Percentiles rank a stretch among this genome's conserved stretches.
Conservation (phyloP, 176 grass and related monocot species). For the Phragmites australis region DNA sequence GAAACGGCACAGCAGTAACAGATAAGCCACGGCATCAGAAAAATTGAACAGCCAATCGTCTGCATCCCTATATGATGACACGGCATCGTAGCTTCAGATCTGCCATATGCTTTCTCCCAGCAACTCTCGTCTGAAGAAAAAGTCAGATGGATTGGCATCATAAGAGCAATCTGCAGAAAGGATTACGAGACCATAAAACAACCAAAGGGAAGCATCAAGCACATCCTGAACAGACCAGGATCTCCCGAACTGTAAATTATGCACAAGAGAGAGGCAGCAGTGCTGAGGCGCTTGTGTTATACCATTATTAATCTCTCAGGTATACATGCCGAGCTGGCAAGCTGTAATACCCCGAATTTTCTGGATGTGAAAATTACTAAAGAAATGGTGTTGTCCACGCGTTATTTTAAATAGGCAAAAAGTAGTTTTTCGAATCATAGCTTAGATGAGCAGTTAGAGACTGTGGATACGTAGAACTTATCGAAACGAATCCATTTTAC, state of each 20-base stretch:
- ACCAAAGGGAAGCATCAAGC: background rate
- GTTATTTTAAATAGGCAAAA: no score
- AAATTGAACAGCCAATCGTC: conserved; percentile 24
- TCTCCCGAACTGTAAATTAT: conserved; percentile 25
- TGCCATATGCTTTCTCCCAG: conserved; percentile 11
- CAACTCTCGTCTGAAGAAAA: conserved; percentile 37
- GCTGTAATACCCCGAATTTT: no score
- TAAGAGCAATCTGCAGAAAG: conserved; percentile 25
- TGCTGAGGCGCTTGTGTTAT: background rate
- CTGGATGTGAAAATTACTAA: no score
- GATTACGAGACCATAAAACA: background rate
- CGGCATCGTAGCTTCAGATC: conserved; percentile 23
- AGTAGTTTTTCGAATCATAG: no score
- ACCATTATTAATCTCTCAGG: conserved; percentile 8
- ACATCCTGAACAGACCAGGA: conserved; percentile 33
- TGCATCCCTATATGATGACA: conserved; percentile 10
- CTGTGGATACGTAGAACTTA: no score
- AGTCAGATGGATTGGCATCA: conserved; percentile 42
- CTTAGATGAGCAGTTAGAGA: no score
- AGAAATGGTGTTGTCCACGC: no score
- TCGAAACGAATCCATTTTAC: no score
- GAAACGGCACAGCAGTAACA: background rate
- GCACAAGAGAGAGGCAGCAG: background rate
- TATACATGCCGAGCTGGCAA: conserved; percentile 5
- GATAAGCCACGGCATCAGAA: conserved; percentile 8